Percentiles rank a stretch among this genome's conserved stretches.
Conservation (phyloP, 768 basidiomycete species). For the Tylopilus sp. region DNA sequence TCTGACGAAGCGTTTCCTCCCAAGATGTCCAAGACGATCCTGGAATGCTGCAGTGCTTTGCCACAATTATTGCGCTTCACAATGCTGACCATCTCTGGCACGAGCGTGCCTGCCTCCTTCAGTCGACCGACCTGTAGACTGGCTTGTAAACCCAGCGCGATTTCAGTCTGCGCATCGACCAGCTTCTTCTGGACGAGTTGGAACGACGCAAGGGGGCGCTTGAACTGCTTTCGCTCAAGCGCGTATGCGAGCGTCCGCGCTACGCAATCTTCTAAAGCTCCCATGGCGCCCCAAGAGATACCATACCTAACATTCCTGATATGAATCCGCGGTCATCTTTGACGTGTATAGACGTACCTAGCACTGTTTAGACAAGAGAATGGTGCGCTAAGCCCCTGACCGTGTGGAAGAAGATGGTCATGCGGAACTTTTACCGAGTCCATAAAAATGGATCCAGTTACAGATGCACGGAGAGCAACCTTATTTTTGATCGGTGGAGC, state of each 20-base stretch:
- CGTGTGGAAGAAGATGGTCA: slow-evolving; percentile 73
- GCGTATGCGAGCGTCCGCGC: slow-evolving; percentile 75
- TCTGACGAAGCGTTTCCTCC: slow-evolving; percentile 94
- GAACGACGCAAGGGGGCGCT: slow-evolving; percentile 86
- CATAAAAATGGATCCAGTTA: slow-evolving; percentile 89
- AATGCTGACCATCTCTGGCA: slow-evolving; percentile 93
- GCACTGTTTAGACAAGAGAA: slow-evolving; percentile 94
- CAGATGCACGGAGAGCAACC: slow-evolving; percentile 79
- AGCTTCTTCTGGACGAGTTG: slow-evolving; percentile 98
- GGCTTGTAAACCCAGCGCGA: slow-evolving; percentile 71
- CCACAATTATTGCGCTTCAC: slow-evolving; percentile 96
- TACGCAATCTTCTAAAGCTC: slow-evolving; percentile 91
- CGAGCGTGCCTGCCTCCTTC: slow-evolving; percentile 69
- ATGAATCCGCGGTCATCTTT: not conserved
- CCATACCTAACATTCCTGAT: slow-evolving; percentile 50
- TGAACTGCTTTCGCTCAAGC: slow-evolving; percentile 87
- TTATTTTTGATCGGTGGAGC: slow-evolving; percentile 93
- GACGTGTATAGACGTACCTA: slow-evolving; percentile 37
- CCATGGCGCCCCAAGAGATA: slow-evolving; percentile 96
- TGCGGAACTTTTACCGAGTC: slow-evolving; percentile 79
- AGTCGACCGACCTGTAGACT: slow-evolving; percentile 80
- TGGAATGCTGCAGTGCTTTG: slow-evolving; percentile 81
- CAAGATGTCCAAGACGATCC: slow-evolving; percentile 82
- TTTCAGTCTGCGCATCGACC: slow-evolving; percentile 88
- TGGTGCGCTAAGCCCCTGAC: slow-evolving; percentile 74